A percentile compares a stretch with the other conserved stretches of the same genome.
phyloP scores from a whole-genome alignment of 345 rosid species.

The Populus nigra region DNA sequence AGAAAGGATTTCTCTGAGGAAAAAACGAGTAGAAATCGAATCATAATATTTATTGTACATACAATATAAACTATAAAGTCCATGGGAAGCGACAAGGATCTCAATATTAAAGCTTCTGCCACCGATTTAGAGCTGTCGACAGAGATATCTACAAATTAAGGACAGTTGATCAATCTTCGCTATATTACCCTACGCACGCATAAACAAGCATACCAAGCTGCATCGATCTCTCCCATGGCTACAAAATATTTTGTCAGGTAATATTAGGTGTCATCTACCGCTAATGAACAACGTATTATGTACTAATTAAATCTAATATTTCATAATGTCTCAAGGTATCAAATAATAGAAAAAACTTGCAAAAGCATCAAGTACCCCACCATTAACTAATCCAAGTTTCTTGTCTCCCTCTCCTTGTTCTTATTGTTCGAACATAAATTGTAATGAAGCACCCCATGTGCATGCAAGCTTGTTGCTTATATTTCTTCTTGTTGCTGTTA shows the following conservation, averaged over 20 bases:
- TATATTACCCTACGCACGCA: background rate
- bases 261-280: background rate
- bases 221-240: background rate
- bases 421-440: background rate
- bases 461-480: background rate
- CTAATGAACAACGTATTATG: background rate
- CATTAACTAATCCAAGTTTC: constrained; percentile 1
- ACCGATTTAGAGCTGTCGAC: constrained; percentile 2
- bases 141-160: background rate
- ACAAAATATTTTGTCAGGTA: background rate
- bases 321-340: background rate
- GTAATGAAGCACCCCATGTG: constrained; percentile 27
- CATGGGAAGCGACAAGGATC: background rate
- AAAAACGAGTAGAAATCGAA: too few relatives aligned
- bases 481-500: background rate
- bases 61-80: background rate
- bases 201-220: background rate
- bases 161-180: background rate
- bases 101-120: background rate
- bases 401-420: constrained; percentile 2
- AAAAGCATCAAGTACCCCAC: background rate
- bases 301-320: background rate
- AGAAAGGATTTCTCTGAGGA: too few relatives aligned
- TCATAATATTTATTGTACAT: too few relatives aligned
- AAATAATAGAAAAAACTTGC: background rate